Evolutionary conservation across 1,284 basidiomycete genomes (phyloP).

Genomic region (Ceratobasidium sp.): DNA sequence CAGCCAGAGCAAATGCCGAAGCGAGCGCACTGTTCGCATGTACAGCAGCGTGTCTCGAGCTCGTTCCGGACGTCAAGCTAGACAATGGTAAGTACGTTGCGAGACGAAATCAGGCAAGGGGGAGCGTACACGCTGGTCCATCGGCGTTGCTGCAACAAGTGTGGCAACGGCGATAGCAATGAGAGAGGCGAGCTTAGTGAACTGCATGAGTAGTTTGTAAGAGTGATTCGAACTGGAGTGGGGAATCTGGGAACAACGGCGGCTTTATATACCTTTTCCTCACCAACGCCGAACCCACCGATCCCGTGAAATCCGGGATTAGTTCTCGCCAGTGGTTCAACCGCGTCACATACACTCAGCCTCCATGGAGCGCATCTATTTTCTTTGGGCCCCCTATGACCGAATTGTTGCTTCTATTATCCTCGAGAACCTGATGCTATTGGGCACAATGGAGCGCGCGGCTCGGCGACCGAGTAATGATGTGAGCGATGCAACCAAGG

Average conservation of each 20-base stretch:
- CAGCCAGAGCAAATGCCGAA: slow-evolving; percentile 21
- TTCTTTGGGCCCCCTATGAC: too few relatives aligned
- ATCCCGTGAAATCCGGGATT: not conserved
- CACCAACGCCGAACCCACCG: not conserved
- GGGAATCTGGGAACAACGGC: not conserved
- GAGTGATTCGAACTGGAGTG: not conserved
- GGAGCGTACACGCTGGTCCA: slow-evolving; percentile 7
- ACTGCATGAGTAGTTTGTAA: slow-evolving; percentile 11
- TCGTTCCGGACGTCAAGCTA: slow-evolving; percentile 18
- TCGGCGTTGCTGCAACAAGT: slow-evolving; percentile 13
- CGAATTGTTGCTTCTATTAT: not conserved
- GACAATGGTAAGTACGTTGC: not conserved
- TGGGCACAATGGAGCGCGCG: not conserved
- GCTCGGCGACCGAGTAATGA: too few relatives aligned
- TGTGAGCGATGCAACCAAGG: too few relatives aligned
- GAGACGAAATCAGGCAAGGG: not conserved
- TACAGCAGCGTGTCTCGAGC: slow-evolving; percentile 23
- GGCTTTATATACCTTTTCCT: not conserved
- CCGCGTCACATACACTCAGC: not conserved
- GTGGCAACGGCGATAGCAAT: slow-evolving; percentile 14
- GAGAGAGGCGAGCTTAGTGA: not conserved
- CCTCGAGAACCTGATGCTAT: not conserved
- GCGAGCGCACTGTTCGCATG: slow-evolving; percentile 16
- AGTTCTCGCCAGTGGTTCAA: not conserved
- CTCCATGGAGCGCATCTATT: not conserved